Percentiles rank a stretch among this genome's conserved stretches.
These are phyloP conservation scores for Sporisorium exsertum DNA, from an alignment of 1,284 basidiomycete species.

Conservation along the genomic window DNA sequence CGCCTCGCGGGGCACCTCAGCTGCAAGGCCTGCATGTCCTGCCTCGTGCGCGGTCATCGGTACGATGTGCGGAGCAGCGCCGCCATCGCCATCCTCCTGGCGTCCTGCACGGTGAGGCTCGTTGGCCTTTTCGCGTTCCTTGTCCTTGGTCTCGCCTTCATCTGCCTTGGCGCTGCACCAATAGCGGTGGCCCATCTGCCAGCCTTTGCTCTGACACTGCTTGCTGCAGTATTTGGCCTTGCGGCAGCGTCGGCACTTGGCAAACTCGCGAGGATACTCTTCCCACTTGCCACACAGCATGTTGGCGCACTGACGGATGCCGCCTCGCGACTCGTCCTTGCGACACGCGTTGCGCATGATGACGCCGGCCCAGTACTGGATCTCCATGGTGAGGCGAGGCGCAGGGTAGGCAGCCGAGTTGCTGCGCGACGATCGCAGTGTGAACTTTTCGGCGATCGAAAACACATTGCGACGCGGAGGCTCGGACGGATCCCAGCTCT, in stretches of 20 bases:
- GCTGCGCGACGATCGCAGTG: conserved; percentile 86
- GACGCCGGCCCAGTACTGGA: conserved; percentile 99
- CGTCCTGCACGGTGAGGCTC: conserved; percentile 20
- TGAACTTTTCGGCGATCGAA: conserved; percentile 94
- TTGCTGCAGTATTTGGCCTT: conserved; percentile 99
- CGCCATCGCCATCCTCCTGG: conserved; percentile 22
- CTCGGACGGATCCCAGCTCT: conserved; percentile 61
- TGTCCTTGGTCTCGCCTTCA: conserved; percentile 56
- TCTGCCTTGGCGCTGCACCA: conserved; percentile 69
- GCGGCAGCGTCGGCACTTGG: conserved; percentile 92
- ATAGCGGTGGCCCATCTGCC: conserved; percentile 93
- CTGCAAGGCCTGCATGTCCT: conserved; percentile 15
- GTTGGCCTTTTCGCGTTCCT: conserved; percentile 41
- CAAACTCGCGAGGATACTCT: conserved; percentile 90
- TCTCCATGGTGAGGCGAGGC: conserved; percentile 84
- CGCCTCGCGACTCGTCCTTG: conserved; percentile 90
- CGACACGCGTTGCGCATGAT: conserved; percentile 99
- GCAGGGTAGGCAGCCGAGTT: conserved; percentile 43
- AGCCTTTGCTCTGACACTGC: conserved; percentile 95
- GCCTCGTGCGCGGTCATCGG: conserved; percentile 17
- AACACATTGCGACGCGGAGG: conserved; percentile 76
- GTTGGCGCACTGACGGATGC: conserved; percentile 96
- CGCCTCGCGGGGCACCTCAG: conserved; percentile 13
- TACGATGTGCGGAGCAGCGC: conserved; percentile 22
- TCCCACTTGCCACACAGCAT: conserved; percentile 93